These are phyloP conservation scores for Coemansia sp. DNA, from an alignment of 192 early-diverging fungal species.

Conservation along the genomic window DNA sequence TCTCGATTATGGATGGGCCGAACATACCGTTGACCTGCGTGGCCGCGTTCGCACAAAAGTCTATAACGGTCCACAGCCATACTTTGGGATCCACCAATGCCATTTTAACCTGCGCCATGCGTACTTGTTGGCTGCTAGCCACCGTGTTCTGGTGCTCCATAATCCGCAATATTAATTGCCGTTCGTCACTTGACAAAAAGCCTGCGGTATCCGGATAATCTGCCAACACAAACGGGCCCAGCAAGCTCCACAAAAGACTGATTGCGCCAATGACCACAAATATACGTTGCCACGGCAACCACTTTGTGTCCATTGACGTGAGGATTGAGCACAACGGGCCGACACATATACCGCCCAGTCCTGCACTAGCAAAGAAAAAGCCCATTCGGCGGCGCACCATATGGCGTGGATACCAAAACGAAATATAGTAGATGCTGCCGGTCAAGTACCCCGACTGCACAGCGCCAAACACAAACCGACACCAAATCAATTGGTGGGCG, in stretches of 20 bases:
- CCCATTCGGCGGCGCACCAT: constrained; percentile 43
- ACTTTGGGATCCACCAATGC: constrained; percentile 29
- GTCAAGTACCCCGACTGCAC: constrained; percentile 50
- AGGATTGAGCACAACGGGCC: constrained; percentile 42
- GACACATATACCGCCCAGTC: constrained; percentile 35
- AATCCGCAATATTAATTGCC: constrained; percentile 19
- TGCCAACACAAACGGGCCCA: constrained; percentile 30
- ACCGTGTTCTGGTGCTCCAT: constrained; percentile 45
- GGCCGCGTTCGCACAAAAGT: constrained; percentile 47
- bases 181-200: constrained; percentile 36
- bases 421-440: constrained; percentile 51
- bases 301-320: constrained; percentile 7
- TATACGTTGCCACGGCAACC: constrained; percentile 37
- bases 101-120: constrained; percentile 30
- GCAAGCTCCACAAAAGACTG: constrained; percentile 33
- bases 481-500: constrained; percentile 15
- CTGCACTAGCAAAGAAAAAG: constrained; percentile 47
- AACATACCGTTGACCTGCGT: constrained; percentile 55
- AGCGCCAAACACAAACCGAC: constrained; percentile 44
- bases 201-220: constrained; percentile 44
- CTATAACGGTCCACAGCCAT: constrained; percentile 45
- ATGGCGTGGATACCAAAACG: constrained; percentile 47
- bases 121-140: constrained; percentile 25
- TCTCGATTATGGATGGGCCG: constrained; percentile 47
- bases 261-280: constrained; percentile 30